Base-by-base conservation (phyloP, 768 basidiomycete species). In the Rhodosporidiobolus odoratus region DNA sequence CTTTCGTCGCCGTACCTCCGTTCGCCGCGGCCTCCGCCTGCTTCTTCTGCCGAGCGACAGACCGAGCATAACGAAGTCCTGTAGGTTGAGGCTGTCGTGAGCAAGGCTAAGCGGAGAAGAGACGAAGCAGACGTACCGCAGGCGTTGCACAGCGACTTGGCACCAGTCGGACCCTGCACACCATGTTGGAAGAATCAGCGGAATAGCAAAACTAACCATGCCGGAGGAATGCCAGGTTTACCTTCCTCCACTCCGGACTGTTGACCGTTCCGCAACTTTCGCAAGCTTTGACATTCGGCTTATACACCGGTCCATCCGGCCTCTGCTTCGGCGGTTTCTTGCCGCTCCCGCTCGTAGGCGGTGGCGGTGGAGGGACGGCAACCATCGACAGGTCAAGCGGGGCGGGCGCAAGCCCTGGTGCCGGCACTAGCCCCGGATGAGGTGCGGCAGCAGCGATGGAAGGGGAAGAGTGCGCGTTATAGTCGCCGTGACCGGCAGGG, bases 241-340 rank as follows among this genome's bases (percentile, higher is more conserved):
- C 73, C 60, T 75, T 75, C 45, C 76, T 38, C 76, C 76, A 77
- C 60, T 77, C 76, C 25, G 73, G 73, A 13, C 50, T 65, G 63
- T 71, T 59, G 58, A 54, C 62, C 27, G 66, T 71, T 21, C 69
- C 69, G 37, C 73, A 74, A 40, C 69, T 71, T 61, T 71, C 69
- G 52, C 69, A 71, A 19, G 69, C 69, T 41, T 71, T 71, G 3
- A 17, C 12, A 17, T 65, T 62, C 19, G 69, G 69, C 60, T 71
- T 71, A 56, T 52, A 71, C 21, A 71, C 48, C n/a, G 69, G 69
- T 3, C 69, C 69, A 4, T 71, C 69, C 12, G 69, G 69, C n/a
- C 65, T 59, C 47, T 65, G 64, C 37, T 48, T 48, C 54, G 59
- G 54, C 35, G 53, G 57, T 58, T 70, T 61, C 65, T 68, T 68